These are phyloP conservation scores for Lachancea thermotolerans DNA, from an alignment of 805 yeast species.

Conservation along the genomic window DNA sequence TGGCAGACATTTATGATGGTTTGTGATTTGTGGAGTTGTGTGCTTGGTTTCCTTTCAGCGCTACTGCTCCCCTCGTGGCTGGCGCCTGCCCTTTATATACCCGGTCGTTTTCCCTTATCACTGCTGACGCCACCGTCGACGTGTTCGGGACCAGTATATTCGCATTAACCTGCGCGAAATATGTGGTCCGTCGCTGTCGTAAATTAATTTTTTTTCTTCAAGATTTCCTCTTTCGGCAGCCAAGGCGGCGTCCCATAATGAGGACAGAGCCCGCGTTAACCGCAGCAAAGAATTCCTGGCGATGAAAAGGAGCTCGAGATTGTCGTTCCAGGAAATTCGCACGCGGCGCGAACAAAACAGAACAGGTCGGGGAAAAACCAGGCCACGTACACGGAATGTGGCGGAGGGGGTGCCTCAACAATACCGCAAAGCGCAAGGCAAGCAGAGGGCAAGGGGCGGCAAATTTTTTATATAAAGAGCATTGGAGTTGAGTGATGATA, in stretches of 20 bases:
- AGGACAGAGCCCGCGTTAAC: slow-evolving; percentile 14
- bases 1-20: slow-evolving; percentile 12
- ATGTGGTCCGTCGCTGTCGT: slow-evolving; percentile 9
- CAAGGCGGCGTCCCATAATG: slow-evolving; percentile 20
- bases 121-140: too few relatives aligned
- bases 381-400: too few relatives aligned
- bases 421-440: too few relatives aligned
- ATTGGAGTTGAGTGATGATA: too few relatives aligned
- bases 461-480: not conserved
- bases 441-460: too few relatives aligned
- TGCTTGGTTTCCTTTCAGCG: not conserved
- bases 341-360: slow-evolving; percentile 16
- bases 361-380: not conserved
- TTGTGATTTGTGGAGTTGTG: not conserved
- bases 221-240: slow-evolving; percentile 22
- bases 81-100: slow-evolving; percentile 3
- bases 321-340: slow-evolving; percentile 28
- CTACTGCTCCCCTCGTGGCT: too few relatives aligned
- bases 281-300: slow-evolving; percentile 16
- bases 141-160: slow-evolving; percentile 4
- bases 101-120: too few relatives aligned
- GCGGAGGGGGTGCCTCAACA: too few relatives aligned
- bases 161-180: slow-evolving; percentile 6
- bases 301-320: slow-evolving; percentile 15
- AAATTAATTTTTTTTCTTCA: slow-evolving; percentile 6